Conservation (phyloP, 495 filamentous ascomycete genomes). For the Penicillium dipodomyicola region DNA sequence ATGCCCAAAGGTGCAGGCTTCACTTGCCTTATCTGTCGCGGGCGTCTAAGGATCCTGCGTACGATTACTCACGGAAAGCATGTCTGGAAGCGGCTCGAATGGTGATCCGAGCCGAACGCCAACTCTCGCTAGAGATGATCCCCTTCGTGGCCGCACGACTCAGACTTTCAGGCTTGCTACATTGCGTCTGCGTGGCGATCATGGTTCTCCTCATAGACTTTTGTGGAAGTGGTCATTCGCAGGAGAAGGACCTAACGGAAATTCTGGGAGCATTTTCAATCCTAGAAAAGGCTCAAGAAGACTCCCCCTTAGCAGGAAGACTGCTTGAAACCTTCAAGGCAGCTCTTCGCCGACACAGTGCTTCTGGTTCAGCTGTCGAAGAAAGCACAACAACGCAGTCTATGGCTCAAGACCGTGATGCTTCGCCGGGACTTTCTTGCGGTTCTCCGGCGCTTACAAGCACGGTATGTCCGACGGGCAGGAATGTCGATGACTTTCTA, state of each 20-base stretch:
- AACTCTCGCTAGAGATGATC: constrained; percentile 19
- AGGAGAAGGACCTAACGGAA: constrained; percentile 24
- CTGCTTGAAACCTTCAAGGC: constrained; percentile 35
- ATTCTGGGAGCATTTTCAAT: constrained; percentile 35
- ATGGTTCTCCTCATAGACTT: constrained; percentile 39
- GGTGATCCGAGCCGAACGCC: constrained; percentile 30
- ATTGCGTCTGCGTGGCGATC: constrained; percentile 37
- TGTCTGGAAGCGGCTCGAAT: constrained; percentile 38
- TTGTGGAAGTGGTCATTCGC: constrained; percentile 20
- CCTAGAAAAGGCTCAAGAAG: constrained; percentile 32
- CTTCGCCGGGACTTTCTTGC: neutral
- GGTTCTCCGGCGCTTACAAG: neutral
- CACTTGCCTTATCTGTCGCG: constrained; percentile 39
- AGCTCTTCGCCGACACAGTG: constrained; percentile 30
- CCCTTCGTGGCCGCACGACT: constrained; percentile 24
- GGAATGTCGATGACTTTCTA: neutral
- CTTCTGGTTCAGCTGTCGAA: constrained; percentile 8
- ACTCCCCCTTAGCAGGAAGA: constrained; percentile 33
- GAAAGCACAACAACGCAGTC: neutral
- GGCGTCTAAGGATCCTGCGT: constrained; percentile 24
- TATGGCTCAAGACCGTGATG: neutral
- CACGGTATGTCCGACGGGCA: neutral
- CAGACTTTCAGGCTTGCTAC: constrained; percentile 29
- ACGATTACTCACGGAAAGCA: constrained; percentile 33
- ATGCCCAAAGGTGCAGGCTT: constrained; percentile 41